These are phyloP conservation scores for Knoxia roxburghii DNA, from an alignment of 257 asterid genomes.

Conservation along the genomic window DNA sequence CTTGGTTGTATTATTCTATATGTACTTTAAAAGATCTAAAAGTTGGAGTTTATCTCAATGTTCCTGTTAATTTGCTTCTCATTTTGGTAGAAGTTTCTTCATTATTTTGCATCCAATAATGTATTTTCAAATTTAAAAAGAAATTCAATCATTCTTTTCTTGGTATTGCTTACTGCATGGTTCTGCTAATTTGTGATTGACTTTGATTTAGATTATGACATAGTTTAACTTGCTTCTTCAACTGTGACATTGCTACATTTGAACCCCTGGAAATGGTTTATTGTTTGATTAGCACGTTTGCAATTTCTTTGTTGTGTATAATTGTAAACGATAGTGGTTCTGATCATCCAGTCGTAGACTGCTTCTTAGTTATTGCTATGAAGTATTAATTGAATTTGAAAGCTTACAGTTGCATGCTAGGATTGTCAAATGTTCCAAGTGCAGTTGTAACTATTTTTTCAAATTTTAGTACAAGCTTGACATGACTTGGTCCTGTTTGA, in stretches of 20 bases:
- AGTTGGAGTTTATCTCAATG: neutral
- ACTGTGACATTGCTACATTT: neutral
- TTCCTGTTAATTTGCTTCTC: neutral
- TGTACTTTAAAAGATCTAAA: neutral
- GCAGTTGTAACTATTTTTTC: neutral
- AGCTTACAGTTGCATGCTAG: neutral
- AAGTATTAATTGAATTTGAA: constrained; percentile 3
- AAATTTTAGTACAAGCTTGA: neutral
- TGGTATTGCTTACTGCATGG: too few species aligned
- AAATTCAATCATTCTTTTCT: too few species aligned
- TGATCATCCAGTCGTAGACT: neutral
- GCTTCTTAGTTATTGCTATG: neutral
- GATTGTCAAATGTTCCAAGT: neutral
- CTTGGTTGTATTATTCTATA: neutral
- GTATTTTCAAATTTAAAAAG: neutral
- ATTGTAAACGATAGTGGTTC: neutral
- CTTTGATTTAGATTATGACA: too few species aligned
- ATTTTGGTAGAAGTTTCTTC: neutral
- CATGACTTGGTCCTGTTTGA: constrained; percentile 14
- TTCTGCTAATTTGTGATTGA: too few species aligned
- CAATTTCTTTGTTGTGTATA: neutral
- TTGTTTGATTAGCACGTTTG: neutral
- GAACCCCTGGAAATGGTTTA: neutral
- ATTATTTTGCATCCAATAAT: neutral
- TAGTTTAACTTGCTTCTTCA: neutral